These are phyloP conservation scores for Phlyctochytrium bullatum DNA, from an alignment of 192 early-diverging fungal species.

Conservation along the genomic window DNA sequence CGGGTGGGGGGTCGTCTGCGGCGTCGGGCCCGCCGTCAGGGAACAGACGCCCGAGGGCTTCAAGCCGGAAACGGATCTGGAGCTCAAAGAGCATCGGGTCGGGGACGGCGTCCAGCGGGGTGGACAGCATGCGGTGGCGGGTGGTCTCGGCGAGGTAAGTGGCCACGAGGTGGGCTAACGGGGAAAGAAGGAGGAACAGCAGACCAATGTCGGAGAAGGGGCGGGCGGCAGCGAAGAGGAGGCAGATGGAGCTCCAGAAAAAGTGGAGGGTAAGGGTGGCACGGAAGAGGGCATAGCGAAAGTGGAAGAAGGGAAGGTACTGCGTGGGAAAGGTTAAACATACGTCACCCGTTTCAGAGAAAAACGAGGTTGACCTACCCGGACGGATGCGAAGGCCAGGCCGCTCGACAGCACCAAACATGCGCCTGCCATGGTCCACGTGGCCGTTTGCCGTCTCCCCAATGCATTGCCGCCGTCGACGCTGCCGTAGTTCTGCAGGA, in stretches of 20 bases:
- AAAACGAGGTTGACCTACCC: no score
- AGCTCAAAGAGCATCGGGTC: slow-evolving; percentile 31
- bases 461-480: no score
- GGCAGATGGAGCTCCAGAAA: slow-evolving; percentile 32
- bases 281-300: slow-evolving; percentile 26
- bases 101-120: slow-evolving; percentile 6
- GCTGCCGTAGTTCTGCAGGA: slow-evolving; percentile 14
- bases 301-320: slow-evolving; percentile 45
- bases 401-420: no score
- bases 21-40: no score
- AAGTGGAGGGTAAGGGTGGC: slow-evolving; percentile 28
- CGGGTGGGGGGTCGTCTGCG: no score
- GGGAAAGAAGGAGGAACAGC: slow-evolving; percentile 21
- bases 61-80: slow-evolving; percentile 27
- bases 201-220: slow-evolving; percentile 41
- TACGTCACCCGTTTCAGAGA: no score
- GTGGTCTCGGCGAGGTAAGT: slow-evolving; percentile 7
- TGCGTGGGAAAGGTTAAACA: no score
- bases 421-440: no score
- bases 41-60: slow-evolving; percentile 23
- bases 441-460: no score
- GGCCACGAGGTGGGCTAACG: slow-evolving; percentile 17
- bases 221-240: slow-evolving; percentile 26
- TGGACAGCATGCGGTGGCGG: slow-evolving; percentile 24
- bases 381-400: no score